phyloP scores from a whole-genome alignment of 2,329 filamentous ascomycete species.

The Arthrobotrys conoides region DNA sequence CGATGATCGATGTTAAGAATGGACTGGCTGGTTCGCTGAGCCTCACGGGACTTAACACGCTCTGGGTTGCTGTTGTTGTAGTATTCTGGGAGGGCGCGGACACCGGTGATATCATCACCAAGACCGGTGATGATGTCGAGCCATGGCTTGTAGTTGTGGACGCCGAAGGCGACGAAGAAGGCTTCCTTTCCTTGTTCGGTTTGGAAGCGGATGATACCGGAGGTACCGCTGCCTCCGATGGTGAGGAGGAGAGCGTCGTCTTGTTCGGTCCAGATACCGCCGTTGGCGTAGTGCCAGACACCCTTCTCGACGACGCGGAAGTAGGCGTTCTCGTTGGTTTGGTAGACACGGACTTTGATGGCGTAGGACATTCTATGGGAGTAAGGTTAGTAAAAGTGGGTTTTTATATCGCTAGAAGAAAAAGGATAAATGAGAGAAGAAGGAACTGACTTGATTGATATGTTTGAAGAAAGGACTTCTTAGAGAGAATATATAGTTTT shows the following conservation, averaged over 20 bases:
- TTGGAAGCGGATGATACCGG: slow-evolving; percentile 35
- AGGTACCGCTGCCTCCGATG: slow-evolving; percentile 48
- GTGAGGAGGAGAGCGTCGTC: slow-evolving; percentile 24
- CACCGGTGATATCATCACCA: slow-evolving; percentile 27
- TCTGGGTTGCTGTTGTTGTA: slow-evolving; percentile 38
- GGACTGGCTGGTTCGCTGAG: slow-evolving; percentile 23
- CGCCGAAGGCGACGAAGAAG: slow-evolving; percentile 43
- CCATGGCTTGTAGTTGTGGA: slow-evolving; percentile 55
- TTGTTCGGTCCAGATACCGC: slow-evolving; percentile 36
- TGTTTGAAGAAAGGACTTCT: slow-evolving; percentile 20
- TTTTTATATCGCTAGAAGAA: background rate
- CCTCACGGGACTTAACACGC: slow-evolving; percentile 33
- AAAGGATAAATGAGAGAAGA: background rate
- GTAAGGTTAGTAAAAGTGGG: background rate
- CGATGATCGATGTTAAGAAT: slow-evolving; percentile 20
- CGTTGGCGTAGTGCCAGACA: slow-evolving; percentile 64
- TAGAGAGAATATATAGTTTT: slow-evolving; percentile 4
- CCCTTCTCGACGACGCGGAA: slow-evolving; percentile 67
- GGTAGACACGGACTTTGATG: slow-evolving; percentile 48
- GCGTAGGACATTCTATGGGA: slow-evolving; percentile 26
- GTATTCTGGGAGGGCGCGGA: slow-evolving; percentile 28
- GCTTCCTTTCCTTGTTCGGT: slow-evolving; percentile 29
- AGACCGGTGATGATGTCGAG: slow-evolving; percentile 47
- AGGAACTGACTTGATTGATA: background rate
- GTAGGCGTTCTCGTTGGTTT: slow-evolving; percentile 64